Evolutionary conservation across 495 filamentous ascomycete genomes (phyloP), one percentile per base, ranked within the genome.

Genomic region (Penicillium samsonianum): DNA sequence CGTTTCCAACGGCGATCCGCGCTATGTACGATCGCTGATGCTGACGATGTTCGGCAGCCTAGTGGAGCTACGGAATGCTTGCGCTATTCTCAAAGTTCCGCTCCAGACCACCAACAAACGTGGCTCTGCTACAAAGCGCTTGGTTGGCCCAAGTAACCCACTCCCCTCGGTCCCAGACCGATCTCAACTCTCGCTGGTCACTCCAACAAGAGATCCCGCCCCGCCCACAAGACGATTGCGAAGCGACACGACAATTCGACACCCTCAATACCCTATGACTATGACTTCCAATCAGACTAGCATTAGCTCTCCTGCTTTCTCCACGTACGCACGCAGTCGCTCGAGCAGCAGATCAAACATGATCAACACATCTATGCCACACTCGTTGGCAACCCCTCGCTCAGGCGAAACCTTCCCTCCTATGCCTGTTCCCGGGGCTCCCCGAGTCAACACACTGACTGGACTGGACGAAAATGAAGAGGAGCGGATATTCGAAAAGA

Each of bases 21-120:
- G 87, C 19, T 92, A 92, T 63, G 84, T 94, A 50, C 86, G 92
- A 9, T 91, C 87, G 0, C 72, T 95, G 55, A 80, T 96, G 78
- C 78, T 92, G 43, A 84, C 88, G 70, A 78, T 94, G 31, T 95
- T 89, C 65, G 89, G 90, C 49, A 89, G 90, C 62, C 80, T 90
- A 26, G 82, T 90, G 62, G 92, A 96, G 67, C 73, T 92, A 47
- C 87, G 77, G 11, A 83, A 84, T 65, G 74, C 79, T 25, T 81
- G 79, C 62, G 64, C 70, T 22, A 72, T 69, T 37, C 71, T 82
- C 28, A 69, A 73, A 23, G 63, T 71, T 51, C 64, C 68, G 26
- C 50, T 76, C 17, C 52, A 56, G 14, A 37, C 58, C 1, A 44
- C 51, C 16, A 65, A 60, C 45, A 67, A 72, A 48, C 59, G 37